A percentile compares a stretch with the other conserved stretches of the same genome.
Evolutionary conservation across 352 stramenopile genomes (phyloP).

Genomic region (Plasmopara muralis): DNA sequence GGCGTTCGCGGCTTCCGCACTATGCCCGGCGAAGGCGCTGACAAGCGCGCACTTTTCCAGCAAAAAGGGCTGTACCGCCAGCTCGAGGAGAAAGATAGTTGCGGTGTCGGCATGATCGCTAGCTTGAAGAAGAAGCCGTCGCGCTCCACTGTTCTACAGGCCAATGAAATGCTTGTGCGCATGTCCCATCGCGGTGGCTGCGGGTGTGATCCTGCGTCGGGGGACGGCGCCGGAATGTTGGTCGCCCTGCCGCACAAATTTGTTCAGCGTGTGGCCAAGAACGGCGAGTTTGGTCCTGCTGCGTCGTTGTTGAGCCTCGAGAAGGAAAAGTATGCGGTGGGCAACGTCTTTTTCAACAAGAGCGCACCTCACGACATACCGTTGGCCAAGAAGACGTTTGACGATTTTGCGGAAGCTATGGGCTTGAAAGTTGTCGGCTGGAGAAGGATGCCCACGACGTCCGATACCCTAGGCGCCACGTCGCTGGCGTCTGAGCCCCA

Average conservation of each 20-base stretch:
- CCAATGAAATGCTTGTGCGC: slow-evolving; percentile 96
- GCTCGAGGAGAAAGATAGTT: slow-evolving; percentile 64
- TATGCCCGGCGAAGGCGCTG: slow-evolving; percentile 33
- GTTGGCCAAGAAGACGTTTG: slow-evolving; percentile 85
- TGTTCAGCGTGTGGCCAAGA: slow-evolving; percentile 73
- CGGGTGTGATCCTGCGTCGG: slow-evolving; percentile 92
- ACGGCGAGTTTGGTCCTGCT: slow-evolving; percentile 61
- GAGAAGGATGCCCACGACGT: slow-evolving; percentile 90
- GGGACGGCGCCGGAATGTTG: slow-evolving; percentile 91
- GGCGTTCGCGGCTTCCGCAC: slow-evolving; percentile 34
- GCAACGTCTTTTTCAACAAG: slow-evolving; percentile 88
- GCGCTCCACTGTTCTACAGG: slow-evolving; percentile 88
- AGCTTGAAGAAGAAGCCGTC: slow-evolving; percentile 92
- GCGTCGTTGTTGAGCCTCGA: slow-evolving; percentile 33
- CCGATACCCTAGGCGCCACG: slow-evolving; percentile 89
- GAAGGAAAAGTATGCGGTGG: slow-evolving; percentile 87
- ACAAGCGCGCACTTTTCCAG: slow-evolving; percentile 55
- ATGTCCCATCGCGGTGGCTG: slow-evolving; percentile 95
- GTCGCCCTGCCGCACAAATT: slow-evolving; percentile 95
- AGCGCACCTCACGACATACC: slow-evolving; percentile 63
- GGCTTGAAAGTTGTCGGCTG: slow-evolving; percentile 91
- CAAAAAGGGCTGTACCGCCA: slow-evolving; percentile 52
- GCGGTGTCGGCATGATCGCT: slow-evolving; percentile 94
- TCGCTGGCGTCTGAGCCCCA: slow-evolving; percentile 90
- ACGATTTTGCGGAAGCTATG: slow-evolving; percentile 72